Base-by-base conservation (phyloP, 192 early-diverging fungal species). In the Coemansia sp. region DNA sequence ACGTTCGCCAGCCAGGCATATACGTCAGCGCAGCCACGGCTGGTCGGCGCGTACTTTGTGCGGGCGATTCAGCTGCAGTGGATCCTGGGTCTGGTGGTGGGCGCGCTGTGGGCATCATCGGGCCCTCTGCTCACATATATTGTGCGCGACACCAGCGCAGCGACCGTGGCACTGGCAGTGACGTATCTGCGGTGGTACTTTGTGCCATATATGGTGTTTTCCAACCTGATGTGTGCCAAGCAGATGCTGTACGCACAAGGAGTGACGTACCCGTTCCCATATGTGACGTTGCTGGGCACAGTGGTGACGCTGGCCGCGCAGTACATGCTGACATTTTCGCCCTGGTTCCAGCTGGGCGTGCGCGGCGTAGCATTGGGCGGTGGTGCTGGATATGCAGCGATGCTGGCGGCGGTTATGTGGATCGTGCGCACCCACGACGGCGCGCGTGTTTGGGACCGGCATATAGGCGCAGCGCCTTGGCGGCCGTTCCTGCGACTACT, bases 1-100 rank as follows among this genome's bases (percentile, higher is more conserved):
- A 93, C 91, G 0, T 78, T 91, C 22, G 87, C 86, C 43, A 88
- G 87, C 25, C 89, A 92, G 73, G 85, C 89, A 4, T 92, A 79
- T 55, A 89, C 69, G 4, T 80, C 77, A 3, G 41, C 64, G 10
- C 68, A 68, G 53, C 77, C 77, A 41, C 58, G 59, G 62, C 72
- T 80, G 5, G 77, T 80, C 8, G 77, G 77, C 55, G 77, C 63
- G 2, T 80, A 80, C 61, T 71, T 68, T 61, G 39, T 80, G n/a
- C 63, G 69, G 1, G 72, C 77, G 1, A 17, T 75, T 4, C 77
- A 80, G 62, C 27, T 71, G 16, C 77, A 69, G 37, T 80, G 77
- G 77, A 4, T 47, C 16, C 43, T 71, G 17, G 77, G 77, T 0
- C 69, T 80, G 57, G 72, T 57, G 4, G 35, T 80, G 22, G 77